A percentile compares a stretch with the other conserved stretches of the same genome.
Evolutionary conservation across 2,329 filamentous ascomycete species (phyloP).

Genomic region (Herpotrichia juniperi): DNA sequence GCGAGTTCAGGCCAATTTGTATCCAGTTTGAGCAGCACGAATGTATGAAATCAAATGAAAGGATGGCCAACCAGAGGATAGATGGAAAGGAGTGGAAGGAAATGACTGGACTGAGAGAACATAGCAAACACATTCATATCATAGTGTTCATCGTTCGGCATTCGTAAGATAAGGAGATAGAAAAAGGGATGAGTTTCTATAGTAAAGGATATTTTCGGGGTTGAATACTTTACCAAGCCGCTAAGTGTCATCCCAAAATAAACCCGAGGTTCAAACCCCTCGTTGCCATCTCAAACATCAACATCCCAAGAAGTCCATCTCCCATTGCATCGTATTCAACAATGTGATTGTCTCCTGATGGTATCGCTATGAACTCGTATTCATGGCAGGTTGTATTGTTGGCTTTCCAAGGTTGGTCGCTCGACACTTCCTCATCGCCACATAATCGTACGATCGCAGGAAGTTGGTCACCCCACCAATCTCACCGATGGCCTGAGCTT

Average conservation of each 20-base stretch:
- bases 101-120: too few species aligned
- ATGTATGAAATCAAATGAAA: too few species aligned
- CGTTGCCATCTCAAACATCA: neutral
- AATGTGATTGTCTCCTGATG: neutral
- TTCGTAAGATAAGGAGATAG: too few species aligned
- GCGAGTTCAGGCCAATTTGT: too few species aligned
- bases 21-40: too few species aligned
- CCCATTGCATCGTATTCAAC: neutral
- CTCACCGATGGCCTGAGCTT: conserved; percentile 2
- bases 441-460: conserved; percentile 1
- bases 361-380: neutral
- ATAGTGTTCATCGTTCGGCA: too few species aligned
- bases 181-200: too few species aligned
- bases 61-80: too few species aligned
- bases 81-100: too few species aligned
- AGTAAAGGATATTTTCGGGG: neutral
- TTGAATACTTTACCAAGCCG: neutral
- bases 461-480: conserved; percentile 3
- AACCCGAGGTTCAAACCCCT: neutral
- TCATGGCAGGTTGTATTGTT: neutral
- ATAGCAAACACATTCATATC: too few species aligned
- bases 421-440: too few species aligned
- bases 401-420: neutral
- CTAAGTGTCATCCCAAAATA: neutral
- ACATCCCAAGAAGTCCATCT: neutral